Base-by-base conservation (phyloP, 202 grass and related monocot species). In the Saccharum hybrid region DNA sequence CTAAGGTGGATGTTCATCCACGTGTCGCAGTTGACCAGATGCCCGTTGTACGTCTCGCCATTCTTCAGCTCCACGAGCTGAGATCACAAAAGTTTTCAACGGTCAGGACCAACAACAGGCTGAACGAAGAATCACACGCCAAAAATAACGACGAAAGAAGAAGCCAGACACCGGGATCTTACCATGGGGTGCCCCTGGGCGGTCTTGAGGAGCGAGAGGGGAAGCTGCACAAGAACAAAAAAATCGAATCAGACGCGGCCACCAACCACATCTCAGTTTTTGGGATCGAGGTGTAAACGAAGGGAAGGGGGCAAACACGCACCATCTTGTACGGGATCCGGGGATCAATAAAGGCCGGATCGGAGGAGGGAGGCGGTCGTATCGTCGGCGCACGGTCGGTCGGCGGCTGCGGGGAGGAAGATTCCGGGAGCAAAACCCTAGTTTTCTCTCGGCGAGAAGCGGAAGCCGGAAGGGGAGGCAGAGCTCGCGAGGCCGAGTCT, bases 1-100 rank as follows among this genome's bases (percentile, higher is more conserved):
- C 96, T 75, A 40, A 99, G 96, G 79, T 99, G 96, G 42, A 99
- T 99, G 80, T 99, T 99, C 96, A 99, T 99, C 96, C 96, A 99
- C 33, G 96, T 99, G 77, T 99, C 96, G 39, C 96, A 99, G 63
- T 99, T 99, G 34, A 98, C 96, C 86, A 98, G 91, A 80, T 98
- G 96, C 28, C 96, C 96, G 48, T 98, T 98, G 79, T 96, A 98
- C 1, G 96, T 98, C 81, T 98, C 96, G 1, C 96, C 96, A 66
- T 98, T 98, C 87, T 98, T 96, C 71, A 99, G 84, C 86, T 99
- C 96, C 71, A 99, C 96, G 68, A 99, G 88, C 96, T 99, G 70
- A 41, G 10, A 59, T 57, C 31, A 70, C 49, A 46, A 76, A 40
- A 33, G 6, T 9, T 15, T 38, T 18, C 4, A 19, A 67, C 13